A percentile compares a stretch with the other conserved stretches of the same genome.
Conservation (phyloP, 1,139 yeast genomes). For the Torulaspora pretoriensis region DNA sequence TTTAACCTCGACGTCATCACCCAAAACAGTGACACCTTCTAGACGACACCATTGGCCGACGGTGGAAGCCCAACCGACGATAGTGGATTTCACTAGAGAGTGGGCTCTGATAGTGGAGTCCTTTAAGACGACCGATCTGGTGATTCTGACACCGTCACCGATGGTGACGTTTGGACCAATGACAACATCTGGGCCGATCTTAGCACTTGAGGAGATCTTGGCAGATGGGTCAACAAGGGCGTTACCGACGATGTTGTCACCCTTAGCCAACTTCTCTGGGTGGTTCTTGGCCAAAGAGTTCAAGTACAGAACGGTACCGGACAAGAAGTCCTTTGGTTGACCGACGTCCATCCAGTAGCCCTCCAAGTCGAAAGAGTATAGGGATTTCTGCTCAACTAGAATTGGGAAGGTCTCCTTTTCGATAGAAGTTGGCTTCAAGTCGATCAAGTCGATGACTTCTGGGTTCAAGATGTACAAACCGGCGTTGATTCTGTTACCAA, state of each 20-base stretch:
- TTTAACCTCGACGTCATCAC: slow-evolving; percentile 98
- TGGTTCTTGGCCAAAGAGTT: slow-evolving; percentile 77
- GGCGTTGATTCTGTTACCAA: slow-evolving; percentile 96
- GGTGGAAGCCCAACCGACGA: slow-evolving; percentile 98
- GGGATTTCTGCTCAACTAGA: slow-evolving; percentile 80
- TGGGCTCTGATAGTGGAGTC: slow-evolving; percentile 93
- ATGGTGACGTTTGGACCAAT: slow-evolving; percentile 95
- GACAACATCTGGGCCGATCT: slow-evolving; percentile 97
- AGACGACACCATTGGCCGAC: slow-evolving; percentile 99
- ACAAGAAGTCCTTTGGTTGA: slow-evolving; percentile 98
- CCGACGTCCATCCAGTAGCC: slow-evolving; percentile 99
- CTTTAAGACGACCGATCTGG: slow-evolving; percentile 87
- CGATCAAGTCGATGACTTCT: slow-evolving; percentile 91
- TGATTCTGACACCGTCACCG: slow-evolving; percentile 98
- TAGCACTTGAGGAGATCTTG: slow-evolving; percentile 84
- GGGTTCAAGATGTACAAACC: slow-evolving; percentile 97
- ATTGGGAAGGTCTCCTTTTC: slow-evolving; percentile 99
- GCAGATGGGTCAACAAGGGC: slow-evolving; percentile 95
- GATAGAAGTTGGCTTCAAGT: slow-evolving; percentile 96
- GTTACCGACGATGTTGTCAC: slow-evolving; percentile 81
- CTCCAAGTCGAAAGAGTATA: slow-evolving; percentile 95
- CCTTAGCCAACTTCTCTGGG: slow-evolving; percentile 62
- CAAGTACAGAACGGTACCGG: slow-evolving; percentile 93
- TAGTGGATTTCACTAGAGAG: slow-evolving; percentile 96
- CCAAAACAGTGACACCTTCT: slow-evolving; percentile 95